Percentiles rank a stretch among this genome's conserved stretches.
Conservation (phyloP, 495 filamentous ascomycete species). For the Aspergillus asperescens region DNA sequence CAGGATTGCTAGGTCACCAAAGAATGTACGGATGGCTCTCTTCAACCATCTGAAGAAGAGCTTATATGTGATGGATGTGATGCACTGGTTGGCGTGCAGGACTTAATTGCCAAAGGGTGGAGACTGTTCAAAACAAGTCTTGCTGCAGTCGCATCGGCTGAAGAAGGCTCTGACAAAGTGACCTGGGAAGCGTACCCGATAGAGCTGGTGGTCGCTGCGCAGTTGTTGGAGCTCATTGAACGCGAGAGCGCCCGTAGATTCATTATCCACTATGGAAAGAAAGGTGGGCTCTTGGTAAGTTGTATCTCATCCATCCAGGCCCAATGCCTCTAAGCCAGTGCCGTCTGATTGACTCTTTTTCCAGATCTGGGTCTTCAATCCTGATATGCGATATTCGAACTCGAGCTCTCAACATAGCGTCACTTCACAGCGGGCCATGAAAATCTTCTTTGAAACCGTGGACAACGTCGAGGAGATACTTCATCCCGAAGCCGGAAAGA, state of each 20-base stretch:
- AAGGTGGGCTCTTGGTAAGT: slow-evolving; percentile 39
- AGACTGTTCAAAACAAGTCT: slow-evolving; percentile 50
- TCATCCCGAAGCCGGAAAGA: slow-evolving; percentile 40
- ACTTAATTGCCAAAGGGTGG: slow-evolving; percentile 37
- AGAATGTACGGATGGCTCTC: slow-evolving; percentile 5
- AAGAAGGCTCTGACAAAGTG: background rate
- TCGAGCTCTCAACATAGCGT: slow-evolving; percentile 33
- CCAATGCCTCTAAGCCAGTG: slow-evolving; percentile 4
- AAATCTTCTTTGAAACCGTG: slow-evolving; percentile 56
- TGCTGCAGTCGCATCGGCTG: slow-evolving; percentile 18
- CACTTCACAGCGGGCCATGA: slow-evolving; percentile 52
- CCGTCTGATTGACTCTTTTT: slow-evolving; percentile 33
- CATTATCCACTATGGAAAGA: slow-evolving; percentile 37
- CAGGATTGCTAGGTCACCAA: slow-evolving; percentile 18
- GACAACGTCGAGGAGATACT: slow-evolving; percentile 50
- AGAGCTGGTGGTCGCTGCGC: slow-evolving; percentile 48
- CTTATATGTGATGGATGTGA: slow-evolving; percentile 37
- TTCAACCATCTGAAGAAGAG: slow-evolving; percentile 13
- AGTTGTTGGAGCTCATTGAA: slow-evolving; percentile 48
- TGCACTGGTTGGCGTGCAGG: slow-evolving; percentile 40
- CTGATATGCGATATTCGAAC: slow-evolving; percentile 58
- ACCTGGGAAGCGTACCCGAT: slow-evolving; percentile 36
- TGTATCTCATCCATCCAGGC: background rate
- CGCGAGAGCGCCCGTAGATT: slow-evolving; percentile 46
- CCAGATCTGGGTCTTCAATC: slow-evolving; percentile 66